Percentiles rank a stretch among this genome's conserved stretches.
Evolutionary conservation across 768 basidiomycete genomes (phyloP).

Genomic region (Trametes maxima): DNA sequence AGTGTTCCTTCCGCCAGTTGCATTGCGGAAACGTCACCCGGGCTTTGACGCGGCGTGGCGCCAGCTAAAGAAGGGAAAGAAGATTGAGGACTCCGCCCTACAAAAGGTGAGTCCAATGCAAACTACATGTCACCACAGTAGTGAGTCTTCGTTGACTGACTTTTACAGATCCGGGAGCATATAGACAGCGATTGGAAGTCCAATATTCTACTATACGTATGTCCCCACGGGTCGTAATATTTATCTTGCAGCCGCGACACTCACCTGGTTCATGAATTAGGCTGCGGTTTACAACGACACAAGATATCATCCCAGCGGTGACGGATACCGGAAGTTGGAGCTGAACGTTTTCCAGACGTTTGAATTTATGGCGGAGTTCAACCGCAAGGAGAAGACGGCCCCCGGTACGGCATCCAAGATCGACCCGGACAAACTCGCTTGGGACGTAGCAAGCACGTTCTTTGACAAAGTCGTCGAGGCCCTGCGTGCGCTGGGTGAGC

Average conservation of each 20-base stretch:
- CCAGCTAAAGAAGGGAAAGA: not conserved
- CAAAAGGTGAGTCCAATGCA: not conserved
- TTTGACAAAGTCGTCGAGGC: conserved; percentile 33
- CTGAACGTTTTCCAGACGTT: conserved; percentile 21
- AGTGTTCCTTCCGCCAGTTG: conserved; percentile 29
- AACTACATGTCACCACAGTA: no score
- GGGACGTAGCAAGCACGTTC: conserved; percentile 22
- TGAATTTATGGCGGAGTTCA: not conserved
- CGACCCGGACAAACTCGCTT: conserved; percentile 10
- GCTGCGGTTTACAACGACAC: not conserved
- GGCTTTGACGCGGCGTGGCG: conserved; percentile 26
- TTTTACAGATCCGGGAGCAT: not conserved
- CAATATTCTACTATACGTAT: conserved; percentile 16
- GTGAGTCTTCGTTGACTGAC: not conserved
- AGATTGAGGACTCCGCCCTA: not conserved
- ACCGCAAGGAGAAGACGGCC: not conserved
- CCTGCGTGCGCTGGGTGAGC: conserved; percentile 28
- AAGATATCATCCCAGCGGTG: not conserved
- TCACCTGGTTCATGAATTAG: not conserved
- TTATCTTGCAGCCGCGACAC: not conserved
- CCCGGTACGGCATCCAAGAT: not conserved
- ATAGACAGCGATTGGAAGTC: conserved; percentile 10
- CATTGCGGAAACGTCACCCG: conserved; percentile 28
- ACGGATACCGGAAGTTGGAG: conserved; percentile 17
- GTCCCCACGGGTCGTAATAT: conserved; percentile 5